Conservation (phyloP, 2,329 filamentous ascomycete genomes). For the Alternaria arborescens region DNA sequence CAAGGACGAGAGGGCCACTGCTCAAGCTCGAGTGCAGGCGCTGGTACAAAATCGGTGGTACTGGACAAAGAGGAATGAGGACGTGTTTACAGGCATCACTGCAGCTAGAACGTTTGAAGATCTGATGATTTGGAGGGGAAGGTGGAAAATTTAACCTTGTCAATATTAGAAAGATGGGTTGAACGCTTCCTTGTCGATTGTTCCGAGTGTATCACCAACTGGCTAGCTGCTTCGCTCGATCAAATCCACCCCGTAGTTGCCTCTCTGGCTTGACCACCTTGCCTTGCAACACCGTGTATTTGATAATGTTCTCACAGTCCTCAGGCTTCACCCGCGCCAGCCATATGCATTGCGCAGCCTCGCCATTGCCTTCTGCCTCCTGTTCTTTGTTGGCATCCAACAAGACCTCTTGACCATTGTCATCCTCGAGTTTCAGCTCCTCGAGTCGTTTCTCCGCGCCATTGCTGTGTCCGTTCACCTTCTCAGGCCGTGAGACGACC, state of each 20-base stretch:
- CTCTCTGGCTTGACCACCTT: slow-evolving; percentile 90
- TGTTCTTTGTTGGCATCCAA: slow-evolving; percentile 47
- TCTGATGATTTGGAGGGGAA: too few relatives aligned
- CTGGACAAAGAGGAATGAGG: too few relatives aligned
- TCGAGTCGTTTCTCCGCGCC: slow-evolving; percentile 47
- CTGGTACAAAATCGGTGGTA: too few relatives aligned
- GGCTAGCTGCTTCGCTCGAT: slow-evolving; percentile 78
- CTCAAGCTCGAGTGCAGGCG: too few relatives aligned
- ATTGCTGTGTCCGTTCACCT: slow-evolving; percentile 32
- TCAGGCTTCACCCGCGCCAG: slow-evolving; percentile 83
- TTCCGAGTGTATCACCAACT: slow-evolving; percentile 73
- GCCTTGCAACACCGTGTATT: slow-evolving; percentile 88
- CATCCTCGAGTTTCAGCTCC: slow-evolving; percentile 50
- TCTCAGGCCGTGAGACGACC: slow-evolving; percentile 26
- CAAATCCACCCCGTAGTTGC: slow-evolving; percentile 90
- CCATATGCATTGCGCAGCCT: slow-evolving; percentile 90
- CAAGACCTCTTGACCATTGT: slow-evolving; percentile 48
- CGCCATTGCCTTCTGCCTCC: slow-evolving; percentile 46
- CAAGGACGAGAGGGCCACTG: too few relatives aligned
- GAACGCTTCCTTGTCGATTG: accelerated
- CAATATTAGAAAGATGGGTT: too few relatives aligned
- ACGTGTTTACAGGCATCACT: accelerated
- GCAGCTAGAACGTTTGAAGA: too few relatives aligned
- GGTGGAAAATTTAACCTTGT: too few relatives aligned
- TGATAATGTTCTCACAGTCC: slow-evolving; percentile 91